A percentile compares a stretch with the other conserved stretches of the same genome.
Conservation (phyloP, 2,329 filamentous ascomycete genomes). For the Colletotrichum camelliae region DNA sequence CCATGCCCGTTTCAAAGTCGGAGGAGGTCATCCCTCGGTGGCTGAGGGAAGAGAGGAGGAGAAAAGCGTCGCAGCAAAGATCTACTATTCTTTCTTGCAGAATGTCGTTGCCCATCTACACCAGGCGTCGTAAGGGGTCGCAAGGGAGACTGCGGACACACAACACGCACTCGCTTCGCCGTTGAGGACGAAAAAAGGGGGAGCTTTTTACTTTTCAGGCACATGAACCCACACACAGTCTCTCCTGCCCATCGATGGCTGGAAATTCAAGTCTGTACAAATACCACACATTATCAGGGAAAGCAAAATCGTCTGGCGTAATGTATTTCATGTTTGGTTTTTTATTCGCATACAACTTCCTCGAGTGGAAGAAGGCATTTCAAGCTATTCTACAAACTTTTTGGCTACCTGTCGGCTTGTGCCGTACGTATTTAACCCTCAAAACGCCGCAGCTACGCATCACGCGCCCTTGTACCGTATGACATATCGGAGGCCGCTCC, state of each 20-base stretch:
- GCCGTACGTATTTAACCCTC: neutral
- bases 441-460: constrained; percentile 4
- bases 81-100: neutral
- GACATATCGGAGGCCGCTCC: constrained; percentile 1
- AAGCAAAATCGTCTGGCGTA: constrained; percentile 8
- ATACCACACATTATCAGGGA: neutral
- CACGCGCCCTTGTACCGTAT: neutral
- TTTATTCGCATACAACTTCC: neutral
- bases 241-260: neutral
- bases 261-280: constrained; percentile 4
- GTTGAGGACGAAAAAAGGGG: neutral
- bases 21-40: neutral
- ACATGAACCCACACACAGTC: neutral
- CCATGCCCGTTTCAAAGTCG: neutral
- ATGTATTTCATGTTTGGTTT: neutral
- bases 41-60: neutral
- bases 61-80: neutral
- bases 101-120: neutral
- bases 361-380: constrained; percentile 1
- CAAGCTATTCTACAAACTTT: constrained; percentile 8
- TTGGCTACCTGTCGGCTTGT: neutral
- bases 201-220: neutral
- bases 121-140: neutral
- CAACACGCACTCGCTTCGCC: neutral
- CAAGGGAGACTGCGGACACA: neutral